phyloP scores from a whole-genome alignment of 2,329 filamentous ascomycete genomes.

The Pseudogymnoascus sp. region DNA sequence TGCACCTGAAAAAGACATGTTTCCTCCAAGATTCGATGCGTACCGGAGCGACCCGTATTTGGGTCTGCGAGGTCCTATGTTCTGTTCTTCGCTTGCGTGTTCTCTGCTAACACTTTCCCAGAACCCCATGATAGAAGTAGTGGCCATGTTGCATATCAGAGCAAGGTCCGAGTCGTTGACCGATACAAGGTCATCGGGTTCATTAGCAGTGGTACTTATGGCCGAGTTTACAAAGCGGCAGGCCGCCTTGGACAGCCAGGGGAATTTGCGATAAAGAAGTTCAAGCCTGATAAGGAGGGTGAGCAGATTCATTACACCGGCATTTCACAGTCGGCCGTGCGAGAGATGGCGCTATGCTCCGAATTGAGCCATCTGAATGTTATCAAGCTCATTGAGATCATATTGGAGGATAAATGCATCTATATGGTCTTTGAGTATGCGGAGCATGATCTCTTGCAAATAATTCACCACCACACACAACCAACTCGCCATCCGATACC shows the following conservation, averaged over 20 bases:
- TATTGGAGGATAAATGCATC: constrained; percentile 96
- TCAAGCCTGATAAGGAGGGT: constrained; percentile 75
- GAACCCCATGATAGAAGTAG: constrained; percentile 46
- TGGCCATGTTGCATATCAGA: constrained; percentile 48
- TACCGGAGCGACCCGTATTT: constrained; percentile 17
- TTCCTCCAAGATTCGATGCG: constrained; percentile 21
- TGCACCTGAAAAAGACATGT: constrained; percentile 21
- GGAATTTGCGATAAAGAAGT: constrained; percentile 98
- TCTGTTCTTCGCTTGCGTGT: constrained; percentile 22
- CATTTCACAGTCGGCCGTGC: constrained; percentile 92
- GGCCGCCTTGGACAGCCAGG: constrained; percentile 65
- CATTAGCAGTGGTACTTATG: constrained; percentile 97
- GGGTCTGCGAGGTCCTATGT: constrained; percentile 20
- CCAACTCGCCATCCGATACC: constrained; percentile 83
- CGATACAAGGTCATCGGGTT: constrained; percentile 96
- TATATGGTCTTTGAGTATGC: constrained; percentile 99
- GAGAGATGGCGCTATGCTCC: constrained; percentile 94
- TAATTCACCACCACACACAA: constrained; percentile 93
- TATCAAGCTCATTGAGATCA: constrained; percentile 86
- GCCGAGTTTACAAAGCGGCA: constrained; percentile 91
- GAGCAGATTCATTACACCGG: constrained; percentile 92
- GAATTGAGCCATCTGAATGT: constrained; percentile 85
- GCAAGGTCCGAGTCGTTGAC: constrained; percentile 83
- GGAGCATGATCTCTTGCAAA: constrained; percentile 93
- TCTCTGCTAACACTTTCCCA: constrained; percentile 35